Percentiles rank a stretch among this genome's conserved stretches.
Evolutionary conservation across 768 basidiomycete species (phyloP).

Genomic region (Pleurotus tuber-regium): DNA sequence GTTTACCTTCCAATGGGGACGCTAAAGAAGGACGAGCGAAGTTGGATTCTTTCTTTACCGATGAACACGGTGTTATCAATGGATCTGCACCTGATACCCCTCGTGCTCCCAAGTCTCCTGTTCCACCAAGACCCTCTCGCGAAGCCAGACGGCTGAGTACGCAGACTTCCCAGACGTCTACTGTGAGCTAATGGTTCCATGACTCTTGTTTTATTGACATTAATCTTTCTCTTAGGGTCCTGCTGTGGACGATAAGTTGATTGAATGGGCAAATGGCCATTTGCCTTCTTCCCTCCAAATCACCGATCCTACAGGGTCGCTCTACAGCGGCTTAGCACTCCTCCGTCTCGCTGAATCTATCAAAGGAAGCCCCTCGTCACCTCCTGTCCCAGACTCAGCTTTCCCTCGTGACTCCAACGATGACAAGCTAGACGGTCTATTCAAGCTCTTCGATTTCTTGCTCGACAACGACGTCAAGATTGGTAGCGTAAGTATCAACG

Average conservation of each 20-base stretch:
- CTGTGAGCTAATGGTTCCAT: slow-evolving; percentile 11
- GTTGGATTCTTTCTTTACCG: slow-evolving; percentile 57
- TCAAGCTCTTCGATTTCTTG: slow-evolving; percentile 88
- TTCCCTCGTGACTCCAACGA: slow-evolving; percentile 69
- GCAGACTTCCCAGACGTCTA: slow-evolving; percentile 26
- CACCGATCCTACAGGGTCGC: slow-evolving; percentile 37
- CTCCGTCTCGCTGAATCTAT: slow-evolving; percentile 84
- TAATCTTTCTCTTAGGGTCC: slow-evolving; percentile 17
- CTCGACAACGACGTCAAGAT: slow-evolving; percentile 91
- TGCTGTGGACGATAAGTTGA: slow-evolving; percentile 48
- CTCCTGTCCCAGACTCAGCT: slow-evolving; percentile 74
- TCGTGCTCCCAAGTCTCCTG: slow-evolving; percentile 24
- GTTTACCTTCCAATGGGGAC: slow-evolving; percentile 37
- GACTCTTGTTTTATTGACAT: slow-evolving; percentile 2
- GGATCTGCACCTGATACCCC: slow-evolving; percentile 12
- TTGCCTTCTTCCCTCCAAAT: slow-evolving; percentile 66
- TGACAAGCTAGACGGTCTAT: slow-evolving; percentile 84
- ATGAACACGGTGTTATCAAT: slow-evolving; percentile 27
- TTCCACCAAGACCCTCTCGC: slow-evolving; percentile 68
- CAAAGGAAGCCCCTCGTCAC: slow-evolving; percentile 60
- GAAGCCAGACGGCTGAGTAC: slow-evolving; percentile 50
- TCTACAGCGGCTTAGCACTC: slow-evolving; percentile 72
- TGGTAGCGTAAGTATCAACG: slow-evolving; percentile 91
- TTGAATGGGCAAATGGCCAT: slow-evolving; percentile 89
- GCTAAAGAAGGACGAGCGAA: slow-evolving; percentile 45